A percentile compares a stretch with the other conserved stretches of the same genome.
phyloP scores from a whole-genome alignment of 371 early-diverging fungal species.

The Apophysomyces elegans region DNA sequence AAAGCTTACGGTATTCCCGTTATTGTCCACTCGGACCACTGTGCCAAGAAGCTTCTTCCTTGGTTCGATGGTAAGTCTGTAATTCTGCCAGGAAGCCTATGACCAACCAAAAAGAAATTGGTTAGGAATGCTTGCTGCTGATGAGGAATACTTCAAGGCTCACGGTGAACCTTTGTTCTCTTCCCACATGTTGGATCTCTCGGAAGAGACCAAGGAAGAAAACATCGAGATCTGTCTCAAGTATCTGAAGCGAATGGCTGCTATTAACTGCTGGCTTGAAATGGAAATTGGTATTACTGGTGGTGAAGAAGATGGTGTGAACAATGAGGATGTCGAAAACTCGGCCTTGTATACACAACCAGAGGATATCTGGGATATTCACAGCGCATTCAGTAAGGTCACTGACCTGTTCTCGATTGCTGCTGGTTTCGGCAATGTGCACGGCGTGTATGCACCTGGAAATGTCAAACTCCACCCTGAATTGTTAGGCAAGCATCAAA shows the following conservation, averaged over 20 bases:
- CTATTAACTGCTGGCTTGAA: conserved; percentile 83
- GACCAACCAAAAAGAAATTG: neutral
- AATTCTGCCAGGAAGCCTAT: conserved; percentile 3
- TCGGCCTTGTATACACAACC: conserved; percentile 90
- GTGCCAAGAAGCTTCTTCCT: conserved; percentile 92
- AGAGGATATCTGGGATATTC: conserved; percentile 92
- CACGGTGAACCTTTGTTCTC: conserved; percentile 93
- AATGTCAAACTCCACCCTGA: conserved; percentile 91
- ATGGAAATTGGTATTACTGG: conserved; percentile 97
- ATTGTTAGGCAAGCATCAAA: conserved; percentile 89
- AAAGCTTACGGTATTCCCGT: conserved; percentile 91
- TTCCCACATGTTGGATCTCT: conserved; percentile 96
- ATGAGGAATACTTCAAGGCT: conserved; percentile 88
- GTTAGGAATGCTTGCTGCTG: conserved; percentile 80
- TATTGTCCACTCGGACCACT: conserved; percentile 91
- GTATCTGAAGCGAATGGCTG: conserved; percentile 89
- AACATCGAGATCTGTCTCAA: conserved; percentile 87
- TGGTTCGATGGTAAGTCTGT: conserved; percentile 84
- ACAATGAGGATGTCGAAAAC: conserved; percentile 90
- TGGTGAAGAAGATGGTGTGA: conserved; percentile 95
- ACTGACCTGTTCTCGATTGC: conserved; percentile 89
- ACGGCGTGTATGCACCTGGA: conserved; percentile 93
- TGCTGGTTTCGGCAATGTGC: conserved; percentile 90
- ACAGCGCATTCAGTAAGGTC: conserved; percentile 77
- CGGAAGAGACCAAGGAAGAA: conserved; percentile 89